phyloP scores from a whole-genome alignment of 176 grass and related monocot genomes.

The Otatea glauca region DNA sequence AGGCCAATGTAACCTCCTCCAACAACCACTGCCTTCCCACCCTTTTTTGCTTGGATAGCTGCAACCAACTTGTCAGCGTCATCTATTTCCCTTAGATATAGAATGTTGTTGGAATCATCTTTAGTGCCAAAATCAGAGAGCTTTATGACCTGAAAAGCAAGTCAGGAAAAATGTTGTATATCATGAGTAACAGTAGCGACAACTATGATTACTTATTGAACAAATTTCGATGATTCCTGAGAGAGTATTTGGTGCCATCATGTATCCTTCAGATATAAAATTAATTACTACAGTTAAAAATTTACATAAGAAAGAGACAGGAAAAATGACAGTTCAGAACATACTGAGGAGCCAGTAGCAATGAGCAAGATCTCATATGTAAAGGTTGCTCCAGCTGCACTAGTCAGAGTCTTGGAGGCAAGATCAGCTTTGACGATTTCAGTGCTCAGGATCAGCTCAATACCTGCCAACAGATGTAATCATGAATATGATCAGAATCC shows the following conservation, averaged over 20 bases:
- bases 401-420: slow-evolving; percentile 72
- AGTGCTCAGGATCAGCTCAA: slow-evolving; percentile 86
- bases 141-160: slow-evolving; percentile 68
- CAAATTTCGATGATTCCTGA: not conserved
- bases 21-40: slow-evolving; percentile 86
- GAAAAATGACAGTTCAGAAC: slow-evolving; percentile 39
- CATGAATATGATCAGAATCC: not conserved
- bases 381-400: slow-evolving; percentile 75
- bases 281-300: slow-evolving; percentile 6
- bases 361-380: slow-evolving; percentile 86
- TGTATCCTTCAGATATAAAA: not conserved
- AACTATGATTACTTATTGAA: not conserved
- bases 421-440: slow-evolving; percentile 97
- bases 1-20: slow-evolving; percentile 98
- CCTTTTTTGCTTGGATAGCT: slow-evolving; percentile 92
- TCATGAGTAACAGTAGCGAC: not conserved
- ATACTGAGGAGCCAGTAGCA: slow-evolving; percentile 88
- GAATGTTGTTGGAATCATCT: slow-evolving; percentile 86
- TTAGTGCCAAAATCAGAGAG: slow-evolving; percentile 86
- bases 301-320: not conserved
- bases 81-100: slow-evolving; percentile 88
- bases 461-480: slow-evolving; percentile 62
- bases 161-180: slow-evolving; percentile 6
- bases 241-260: slow-evolving; percentile 34
- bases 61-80: slow-evolving; percentile 87